A percentile compares a stretch with the other conserved stretches of the same genome.
Conservation (phyloP, 805 yeast genomes). For the Candida silvicultrix region DNA sequence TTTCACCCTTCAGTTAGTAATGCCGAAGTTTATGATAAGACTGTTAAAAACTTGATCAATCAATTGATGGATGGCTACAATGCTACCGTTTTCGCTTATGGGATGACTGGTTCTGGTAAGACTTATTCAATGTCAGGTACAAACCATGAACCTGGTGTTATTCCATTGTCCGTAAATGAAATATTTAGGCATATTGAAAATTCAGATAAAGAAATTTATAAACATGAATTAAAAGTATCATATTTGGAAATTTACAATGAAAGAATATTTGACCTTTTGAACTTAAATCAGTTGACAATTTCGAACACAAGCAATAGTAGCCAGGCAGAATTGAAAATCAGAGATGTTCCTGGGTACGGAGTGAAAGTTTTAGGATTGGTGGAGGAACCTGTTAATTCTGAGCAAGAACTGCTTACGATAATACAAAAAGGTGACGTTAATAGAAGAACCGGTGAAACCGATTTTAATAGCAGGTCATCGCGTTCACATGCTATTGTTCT, state of each 20-base stretch:
- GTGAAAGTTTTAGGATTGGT: constrained; percentile 70
- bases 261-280: constrained; percentile 69
- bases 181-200: constrained; percentile 39
- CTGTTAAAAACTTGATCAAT: constrained; percentile 46
- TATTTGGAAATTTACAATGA: constrained; percentile 95
- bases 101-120: constrained; percentile 96
- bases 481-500: constrained; percentile 89
- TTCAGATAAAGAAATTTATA: constrained; percentile 20
- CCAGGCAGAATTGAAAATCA: constrained; percentile 52
- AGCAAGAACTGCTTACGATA: constrained; percentile 52
- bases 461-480: constrained; percentile 80
- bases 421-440: constrained; percentile 66
- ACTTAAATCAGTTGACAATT: constrained; percentile 20
- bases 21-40: constrained; percentile 49
- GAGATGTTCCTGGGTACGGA: constrained; percentile 72
- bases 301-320: constrained; percentile 4
- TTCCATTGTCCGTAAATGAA: constrained; percentile 66
- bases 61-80: constrained; percentile 69
- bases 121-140: constrained; percentile 85
- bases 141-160: constrained; percentile 61
- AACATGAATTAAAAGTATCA: constrained; percentile 50
- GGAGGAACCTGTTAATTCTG: constrained; percentile 49
- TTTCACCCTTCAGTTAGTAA: constrained; percentile 54
- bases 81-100: constrained; percentile 91
- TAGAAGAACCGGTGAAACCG: constrained; percentile 83